Evolutionary conservation across 208 protist genomes (phyloP), one percentile per base, ranked within the genome.

Genomic region (Trypanosoma caninum): DNA sequence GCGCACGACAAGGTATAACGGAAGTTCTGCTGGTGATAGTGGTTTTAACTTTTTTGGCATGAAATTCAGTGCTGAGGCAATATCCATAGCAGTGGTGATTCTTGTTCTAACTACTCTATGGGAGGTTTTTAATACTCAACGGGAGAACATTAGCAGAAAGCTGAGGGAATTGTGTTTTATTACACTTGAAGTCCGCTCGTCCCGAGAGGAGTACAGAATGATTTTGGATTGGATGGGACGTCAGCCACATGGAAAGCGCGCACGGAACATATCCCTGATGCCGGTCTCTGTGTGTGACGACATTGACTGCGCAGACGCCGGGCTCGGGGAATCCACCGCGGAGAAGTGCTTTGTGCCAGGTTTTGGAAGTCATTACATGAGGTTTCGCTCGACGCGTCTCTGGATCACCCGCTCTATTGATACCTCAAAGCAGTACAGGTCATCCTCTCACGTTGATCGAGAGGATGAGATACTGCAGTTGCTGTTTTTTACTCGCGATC

Each of bases 201-300:
- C 85, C 4, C 78, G 85, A 57, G 74, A 84, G 42, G 84, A 95
- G 76, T 95, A 82, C 56, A 80, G 76, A 5, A 92, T 91, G 89
- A 90, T 95, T 33, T 60, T 95, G 70, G 84, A 95, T 38, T 95
- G 89, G 86, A 90, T 95, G 85, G 77, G 78, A 18, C 74, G 74
- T 6, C 83, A 95, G 50, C 84, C 84, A 28, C 58, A 73, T 16
- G 81, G 80, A 34, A 67, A 74, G 58, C 59, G 69, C 28, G 48
- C 75, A 25, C 73, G 76, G 34, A 95, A 93, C 63, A 55, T 95
- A 14, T 72, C 84, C 3, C 59, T 95, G 34, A 78, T 69, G 62
- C 89, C 86, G 25, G 53, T 92, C 45, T 78, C 82, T 10, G 53
- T 90, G 47, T 55, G 72, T 16, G 78, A 89, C 52, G 55, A 71